A percentile compares a stretch with the other conserved stretches of the same genome.
These are phyloP conservation scores for Aspergillus campestris DNA, from an alignment of 495 filamentous ascomycete species.

Conservation along the genomic window DNA sequence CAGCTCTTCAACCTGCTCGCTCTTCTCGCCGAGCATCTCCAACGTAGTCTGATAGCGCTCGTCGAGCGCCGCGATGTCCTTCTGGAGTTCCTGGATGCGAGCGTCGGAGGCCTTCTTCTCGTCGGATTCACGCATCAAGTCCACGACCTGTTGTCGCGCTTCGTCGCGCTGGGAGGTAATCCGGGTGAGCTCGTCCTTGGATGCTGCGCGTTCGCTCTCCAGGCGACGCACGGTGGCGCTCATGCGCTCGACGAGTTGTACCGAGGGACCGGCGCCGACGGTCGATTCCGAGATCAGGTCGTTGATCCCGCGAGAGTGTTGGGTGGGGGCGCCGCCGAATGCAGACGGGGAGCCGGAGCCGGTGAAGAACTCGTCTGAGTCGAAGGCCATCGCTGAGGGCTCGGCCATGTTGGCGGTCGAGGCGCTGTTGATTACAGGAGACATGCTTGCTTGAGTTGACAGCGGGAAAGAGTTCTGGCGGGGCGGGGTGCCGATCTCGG, in stretches of 20 bases:
- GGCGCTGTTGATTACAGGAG: slow-evolving; percentile 23
- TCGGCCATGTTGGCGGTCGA: slow-evolving; percentile 29
- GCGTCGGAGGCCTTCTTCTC: slow-evolving; percentile 51
- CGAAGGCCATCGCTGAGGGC: slow-evolving; percentile 51
- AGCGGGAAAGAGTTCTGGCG: slow-evolving; percentile 37
- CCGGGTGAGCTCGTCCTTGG: slow-evolving; percentile 73
- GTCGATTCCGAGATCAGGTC: slow-evolving; percentile 88
- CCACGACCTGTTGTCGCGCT: slow-evolving; percentile 80
- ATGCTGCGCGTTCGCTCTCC: slow-evolving; percentile 81
- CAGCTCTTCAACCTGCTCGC: slow-evolving; percentile 85
- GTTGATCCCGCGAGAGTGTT: slow-evolving; percentile 54
- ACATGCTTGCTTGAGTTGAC: slow-evolving; percentile 29
- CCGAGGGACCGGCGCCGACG: slow-evolving; percentile 79
- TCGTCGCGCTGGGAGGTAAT: slow-evolving; percentile 80
- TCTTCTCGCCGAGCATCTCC: slow-evolving; percentile 96
- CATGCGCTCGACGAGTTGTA: slow-evolving; percentile 96
- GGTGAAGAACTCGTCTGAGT: slow-evolving; percentile 63
- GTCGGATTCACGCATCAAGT: slow-evolving; percentile 78
- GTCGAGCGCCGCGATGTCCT: slow-evolving; percentile 48
- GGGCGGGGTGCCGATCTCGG: slow-evolving; percentile 32
- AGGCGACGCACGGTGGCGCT: slow-evolving; percentile 81
- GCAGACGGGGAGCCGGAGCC: slow-evolving; percentile 50
- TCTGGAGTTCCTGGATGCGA: slow-evolving; percentile 56
- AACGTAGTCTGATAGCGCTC: slow-evolving; percentile 79
- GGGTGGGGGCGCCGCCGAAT: slow-evolving; percentile 29